Evolutionary conservation across 2,329 filamentous ascomycete genomes (phyloP), one percentile per base, ranked within the genome.

Genomic region (Chaetomiaceae sp.): DNA sequence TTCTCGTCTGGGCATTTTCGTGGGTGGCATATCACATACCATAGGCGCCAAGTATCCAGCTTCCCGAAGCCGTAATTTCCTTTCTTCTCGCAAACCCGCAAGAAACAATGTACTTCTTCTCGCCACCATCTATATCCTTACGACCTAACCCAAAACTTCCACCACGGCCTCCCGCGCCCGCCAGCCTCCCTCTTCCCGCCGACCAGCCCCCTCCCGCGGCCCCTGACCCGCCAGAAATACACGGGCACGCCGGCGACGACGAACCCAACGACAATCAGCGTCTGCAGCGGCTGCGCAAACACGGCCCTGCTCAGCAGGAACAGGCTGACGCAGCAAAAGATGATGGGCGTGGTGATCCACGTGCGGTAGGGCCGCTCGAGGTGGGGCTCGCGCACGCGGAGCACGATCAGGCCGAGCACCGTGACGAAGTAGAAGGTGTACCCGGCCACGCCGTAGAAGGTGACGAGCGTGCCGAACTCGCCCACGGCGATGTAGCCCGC

Each of bases 361-460:
- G 91, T 96, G 66, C 83, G 85, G 70, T 99, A 99, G 0, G 93
- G 92, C 21, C 93, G 74, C 67, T 96, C 90, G 40, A 99, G 77
- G 55, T 85, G 76, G 4, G 93, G 93, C 68, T 99, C 93, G 55
- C 80, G 81, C 25, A 97, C 89, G 25, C 93, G 79, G 55, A 99
- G 75, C 46, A 99, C 81, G 56, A 99, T 96, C 43, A 99, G 77
- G 0, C 93, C 93, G 0, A 99, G 79, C 0, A 99, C 93, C 0
- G 92, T 95, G 50, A 95, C 73, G 68, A 99, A 99, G 72, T 99
- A 99, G 66, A 99, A 99, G 0, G 89, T 89, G 67, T 99, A 99
- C 13, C 91, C 91, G 0, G 93, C 93, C 12, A 99, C 93, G 50
- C 93, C 93, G 70, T 97, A 97, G 66, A 99, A 99, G 0, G 93